Evolutionary conservation across 2,329 filamentous ascomycete species (phyloP), one percentile per base, ranked within the genome.

Genomic region (Capronia coronata): DNA sequence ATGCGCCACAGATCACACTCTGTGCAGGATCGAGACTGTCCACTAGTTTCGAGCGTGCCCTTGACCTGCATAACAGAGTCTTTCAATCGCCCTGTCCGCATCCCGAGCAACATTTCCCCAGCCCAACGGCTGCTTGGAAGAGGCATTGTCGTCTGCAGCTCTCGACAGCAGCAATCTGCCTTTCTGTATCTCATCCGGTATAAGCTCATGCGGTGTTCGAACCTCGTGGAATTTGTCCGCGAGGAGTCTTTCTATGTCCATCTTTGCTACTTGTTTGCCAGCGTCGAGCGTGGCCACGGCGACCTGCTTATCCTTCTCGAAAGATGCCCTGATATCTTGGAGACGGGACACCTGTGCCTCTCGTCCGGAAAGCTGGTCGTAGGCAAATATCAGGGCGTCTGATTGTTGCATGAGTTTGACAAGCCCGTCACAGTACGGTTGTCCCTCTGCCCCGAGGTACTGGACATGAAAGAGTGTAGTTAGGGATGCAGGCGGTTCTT

Each of bases 101-200:
- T 54, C 48, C 14, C 39, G 16, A 14, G 54, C 51, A 7, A 52
- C 38, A 48, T 49, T 56, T 6, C 48, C 51, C 54, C 51, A 54
- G 37, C 54, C 51, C 14, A 44, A n/a, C 9, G 46, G 30, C 39
- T 51, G 40, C 34, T 41, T 44, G 25, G 16, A 19, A 14, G 48
- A n/a, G 19, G 37, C 37, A 19, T 30, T 22, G 9, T 45, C 18
- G 16, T 25, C 30, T 35, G 39, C 27, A 13, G 48, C 54, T 35
- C 34, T 39, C 35, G 48, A 46, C 22, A 54, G 32, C 1, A 56
- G 46, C 41, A 54, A 10, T 35, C 43, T 52, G 16, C 51, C 55
- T 27, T 42, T 48, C 8, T 52, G 42, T 35, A 54, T 25, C 14
- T 57, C 55, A 7, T 57, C 55, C 7, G 13, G 32, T 6, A 38